Conservation (phyloP, 768 basidiomycete species). For the Sarcodon sp. region DNA sequence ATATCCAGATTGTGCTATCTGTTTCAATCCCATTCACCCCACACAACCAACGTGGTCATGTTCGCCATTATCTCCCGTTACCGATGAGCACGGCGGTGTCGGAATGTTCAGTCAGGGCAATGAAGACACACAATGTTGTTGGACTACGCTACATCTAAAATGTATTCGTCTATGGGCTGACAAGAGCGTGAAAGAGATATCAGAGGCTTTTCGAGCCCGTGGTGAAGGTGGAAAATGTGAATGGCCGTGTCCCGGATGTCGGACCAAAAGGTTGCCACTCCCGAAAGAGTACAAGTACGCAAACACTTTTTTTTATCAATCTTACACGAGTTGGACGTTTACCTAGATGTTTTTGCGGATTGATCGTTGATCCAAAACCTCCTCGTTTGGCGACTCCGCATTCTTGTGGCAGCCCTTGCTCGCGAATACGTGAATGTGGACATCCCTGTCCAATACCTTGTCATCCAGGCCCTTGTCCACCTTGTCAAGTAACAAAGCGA, state of each 20-base stretch:
- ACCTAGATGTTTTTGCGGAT: constrained; percentile 74
- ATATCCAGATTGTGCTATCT: constrained; percentile 72
- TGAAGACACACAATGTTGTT: constrained; percentile 53
- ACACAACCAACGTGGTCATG: constrained; percentile 84
- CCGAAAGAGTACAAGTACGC: neutral
- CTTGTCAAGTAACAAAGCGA: constrained; percentile 71
- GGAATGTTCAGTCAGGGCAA: neutral
- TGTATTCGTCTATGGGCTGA: constrained; percentile 85
- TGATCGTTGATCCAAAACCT: constrained; percentile 59
- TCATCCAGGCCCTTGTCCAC: constrained; percentile 95
- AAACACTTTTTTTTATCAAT: too few relatives aligned
- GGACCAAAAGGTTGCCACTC: constrained; percentile 41
- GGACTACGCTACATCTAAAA: constrained; percentile 83
- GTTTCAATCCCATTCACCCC: constrained; percentile 70
- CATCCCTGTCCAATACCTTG: constrained; percentile 81
- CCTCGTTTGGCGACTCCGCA: constrained; percentile 62
- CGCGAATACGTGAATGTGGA: constrained; percentile 48
- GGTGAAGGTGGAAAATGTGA: constrained; percentile 60
- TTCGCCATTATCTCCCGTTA: constrained; percentile 42
- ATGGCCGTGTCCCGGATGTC: constrained; percentile 95
- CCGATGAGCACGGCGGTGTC: constrained; percentile 9
- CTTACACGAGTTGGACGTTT: neutral
- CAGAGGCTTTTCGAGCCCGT: constrained; percentile 59
- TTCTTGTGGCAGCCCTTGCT: constrained; percentile 62
- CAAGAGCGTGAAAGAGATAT: constrained; percentile 63